Conservation (phyloP, 768 basidiomycete species). For the Dioszegia crocea region DNA sequence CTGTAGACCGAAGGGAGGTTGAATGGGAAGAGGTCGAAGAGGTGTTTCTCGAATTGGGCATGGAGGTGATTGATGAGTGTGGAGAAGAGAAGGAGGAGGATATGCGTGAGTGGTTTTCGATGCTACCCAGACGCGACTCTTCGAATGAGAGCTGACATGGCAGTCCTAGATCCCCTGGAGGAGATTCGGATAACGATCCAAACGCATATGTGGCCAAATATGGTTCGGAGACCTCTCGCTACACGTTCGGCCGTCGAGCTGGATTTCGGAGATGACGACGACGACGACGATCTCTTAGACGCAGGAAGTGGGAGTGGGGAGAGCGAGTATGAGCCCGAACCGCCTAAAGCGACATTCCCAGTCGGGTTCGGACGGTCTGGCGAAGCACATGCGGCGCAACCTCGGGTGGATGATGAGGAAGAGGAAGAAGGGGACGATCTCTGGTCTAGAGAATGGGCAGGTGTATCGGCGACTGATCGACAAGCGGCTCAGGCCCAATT, state of each 20-base stretch:
- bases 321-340: slow-evolving; percentile 4
- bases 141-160: neutral
- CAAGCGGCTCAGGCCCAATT: slow-evolving; percentile 13
- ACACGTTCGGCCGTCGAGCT: slow-evolving; percentile 1
- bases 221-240: slow-evolving; percentile 31
- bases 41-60: slow-evolving; percentile 18
- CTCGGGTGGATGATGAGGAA: too few relatives aligned
- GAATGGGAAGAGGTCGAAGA: slow-evolving; percentile 15
- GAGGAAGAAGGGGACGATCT: neutral
- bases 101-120: slow-evolving; percentile 29
- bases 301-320: slow-evolving; percentile 8
- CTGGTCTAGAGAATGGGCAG: neutral
- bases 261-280: neutral
- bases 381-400: neutral
- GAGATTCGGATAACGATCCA: slow-evolving; percentile 35
- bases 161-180: slow-evolving; percentile 30
- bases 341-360: neutral
- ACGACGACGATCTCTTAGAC: neutral
- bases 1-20: neutral
- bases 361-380: neutral
- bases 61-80: slow-evolving; percentile 20
- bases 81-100: slow-evolving; percentile 27
- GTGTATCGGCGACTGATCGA: neutral
- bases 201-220: slow-evolving; percentile 43
- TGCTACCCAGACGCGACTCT: neutral